These are phyloP conservation scores for Spathaspora hagerdaliae DNA, from an alignment of 805 yeast genomes.

Conservation along the genomic window DNA sequence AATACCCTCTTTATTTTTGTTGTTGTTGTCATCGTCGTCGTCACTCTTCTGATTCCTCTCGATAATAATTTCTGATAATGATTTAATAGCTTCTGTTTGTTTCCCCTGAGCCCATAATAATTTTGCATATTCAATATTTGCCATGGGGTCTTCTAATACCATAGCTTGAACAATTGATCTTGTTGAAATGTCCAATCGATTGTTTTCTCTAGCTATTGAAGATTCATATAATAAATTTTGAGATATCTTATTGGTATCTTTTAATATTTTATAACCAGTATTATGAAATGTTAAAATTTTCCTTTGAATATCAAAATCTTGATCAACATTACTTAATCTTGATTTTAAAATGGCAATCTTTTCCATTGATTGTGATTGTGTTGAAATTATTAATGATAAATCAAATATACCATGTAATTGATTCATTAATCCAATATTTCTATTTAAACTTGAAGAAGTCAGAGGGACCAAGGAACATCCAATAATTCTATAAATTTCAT, in stretches of 20 bases:
- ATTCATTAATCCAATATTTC: constrained; percentile 32
- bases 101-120: constrained; percentile 89
- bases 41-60: constrained; percentile 10
- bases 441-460: constrained; percentile 32
- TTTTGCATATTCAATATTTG: constrained; percentile 74
- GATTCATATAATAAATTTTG: constrained; percentile 59
- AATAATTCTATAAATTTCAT: constrained; percentile 52
- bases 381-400: constrained; percentile 19
- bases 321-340: constrained; percentile 33
- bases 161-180: constrained; percentile 62
- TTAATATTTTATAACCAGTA: constrained; percentile 29
- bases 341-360: constrained; percentile 17
- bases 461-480: constrained; percentile 53
- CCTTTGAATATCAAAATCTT: constrained; percentile 55
- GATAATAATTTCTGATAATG: constrained; percentile 42
- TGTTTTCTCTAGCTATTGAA: constrained; percentile 59
- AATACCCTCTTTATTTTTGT: neutral
- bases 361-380: constrained; percentile 3
- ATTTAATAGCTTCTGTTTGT: constrained; percentile 74
- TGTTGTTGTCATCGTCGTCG: constrained; percentile 4
- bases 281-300: constrained; percentile 57
- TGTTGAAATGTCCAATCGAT: constrained; percentile 69
- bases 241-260: constrained; percentile 34
- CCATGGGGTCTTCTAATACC: constrained; percentile 36
- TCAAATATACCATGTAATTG: constrained; percentile 37